Evolutionary conservation across 768 basidiomycete species (phyloP).

Genomic region (Astraeus odoratus): DNA sequence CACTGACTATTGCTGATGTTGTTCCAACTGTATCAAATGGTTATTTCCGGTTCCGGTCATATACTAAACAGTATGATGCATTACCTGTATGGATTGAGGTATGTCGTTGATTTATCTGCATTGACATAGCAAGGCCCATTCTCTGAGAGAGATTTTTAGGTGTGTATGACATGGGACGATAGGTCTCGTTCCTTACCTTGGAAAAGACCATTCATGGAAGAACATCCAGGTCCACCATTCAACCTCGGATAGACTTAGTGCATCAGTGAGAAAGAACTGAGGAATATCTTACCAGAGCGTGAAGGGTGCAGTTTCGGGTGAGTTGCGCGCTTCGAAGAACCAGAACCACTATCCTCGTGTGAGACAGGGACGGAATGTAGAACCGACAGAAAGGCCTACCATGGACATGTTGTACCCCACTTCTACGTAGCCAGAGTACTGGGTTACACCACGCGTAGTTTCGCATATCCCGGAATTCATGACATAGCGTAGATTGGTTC

Average conservation of each 20-base stretch:
- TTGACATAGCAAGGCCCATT: slow-evolving; percentile 60
- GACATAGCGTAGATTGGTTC: slow-evolving; percentile 39
- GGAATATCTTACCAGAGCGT: slow-evolving; percentile 45
- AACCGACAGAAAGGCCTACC: slow-evolving; percentile 25
- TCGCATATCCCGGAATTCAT: slow-evolving; percentile 59
- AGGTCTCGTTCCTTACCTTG: slow-evolving; percentile 35
- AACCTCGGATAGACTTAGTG: slow-evolving; percentile 28
- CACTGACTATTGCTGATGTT: slow-evolving; percentile 55
- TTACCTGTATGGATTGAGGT: slow-evolving; percentile 55
- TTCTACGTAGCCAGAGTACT: slow-evolving; percentile 58
- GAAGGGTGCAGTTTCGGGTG: slow-evolving; percentile 57
- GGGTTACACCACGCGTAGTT: slow-evolving; percentile 52
- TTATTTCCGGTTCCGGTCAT: neutral
- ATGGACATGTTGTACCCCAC: slow-evolving; percentile 52
- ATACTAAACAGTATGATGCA: neutral
- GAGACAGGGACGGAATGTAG: neutral
- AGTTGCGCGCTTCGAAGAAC: slow-evolving; percentile 61
- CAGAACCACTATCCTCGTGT: slow-evolving; percentile 53
- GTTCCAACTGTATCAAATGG: slow-evolving; percentile 46
- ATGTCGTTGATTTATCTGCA: slow-evolving; percentile 43
- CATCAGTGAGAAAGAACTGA: neutral
- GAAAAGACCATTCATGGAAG: slow-evolving; percentile 60
- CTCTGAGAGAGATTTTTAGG: slow-evolving; percentile 30
- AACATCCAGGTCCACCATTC: slow-evolving; percentile 60
- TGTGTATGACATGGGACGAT: neutral